Percentiles rank a stretch among this genome's conserved stretches.
Evolutionary conservation across 1,284 basidiomycete species (phyloP).

Genomic region (Cryptococcus sp.): DNA sequence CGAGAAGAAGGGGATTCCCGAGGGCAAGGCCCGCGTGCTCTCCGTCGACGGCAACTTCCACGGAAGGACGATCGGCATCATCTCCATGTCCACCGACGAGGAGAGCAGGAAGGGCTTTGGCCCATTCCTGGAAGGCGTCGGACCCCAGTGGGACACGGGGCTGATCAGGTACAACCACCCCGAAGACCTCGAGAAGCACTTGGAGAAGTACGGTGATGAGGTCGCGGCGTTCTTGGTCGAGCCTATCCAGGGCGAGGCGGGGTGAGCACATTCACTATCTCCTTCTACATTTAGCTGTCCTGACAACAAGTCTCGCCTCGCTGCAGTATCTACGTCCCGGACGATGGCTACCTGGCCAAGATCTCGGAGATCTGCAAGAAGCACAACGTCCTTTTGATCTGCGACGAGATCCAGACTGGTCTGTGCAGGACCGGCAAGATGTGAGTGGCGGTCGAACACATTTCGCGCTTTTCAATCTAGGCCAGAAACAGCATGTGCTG

Average conservation of each 20-base stretch:
- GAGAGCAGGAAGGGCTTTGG: conserved; percentile 86
- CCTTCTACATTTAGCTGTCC: not conserved
- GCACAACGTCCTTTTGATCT: conserved; percentile 92
- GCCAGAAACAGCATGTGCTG: not conserved
- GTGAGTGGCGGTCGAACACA: conserved; percentile 25
- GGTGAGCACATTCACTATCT: conserved; percentile 59
- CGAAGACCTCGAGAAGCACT: conserved; percentile 77
- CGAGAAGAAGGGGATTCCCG: conserved; percentile 77
- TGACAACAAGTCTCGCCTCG: not conserved
- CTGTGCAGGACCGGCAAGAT: conserved; percentile 54
- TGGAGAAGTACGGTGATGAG: conserved; percentile 78
- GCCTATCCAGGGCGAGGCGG: conserved; percentile 98
- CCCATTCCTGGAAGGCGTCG: conserved; percentile 83
- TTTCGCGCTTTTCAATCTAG: not conserved
- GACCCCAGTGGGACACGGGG: conserved; percentile 63
- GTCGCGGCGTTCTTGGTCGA: conserved; percentile 94
- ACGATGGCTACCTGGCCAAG: conserved; percentile 79
- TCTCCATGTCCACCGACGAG: conserved; percentile 94
- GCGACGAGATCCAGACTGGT: conserved; percentile 95
- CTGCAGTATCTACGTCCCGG: conserved; percentile 82
- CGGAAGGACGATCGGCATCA: conserved; percentile 86
- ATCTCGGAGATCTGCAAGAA: conserved; percentile 84
- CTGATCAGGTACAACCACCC: conserved; percentile 78
- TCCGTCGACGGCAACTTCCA: conserved; percentile 93
- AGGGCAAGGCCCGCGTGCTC: conserved; percentile 84